Conservation (phyloP, 805 yeast genomes). For the Monosporozyma unispora region DNA sequence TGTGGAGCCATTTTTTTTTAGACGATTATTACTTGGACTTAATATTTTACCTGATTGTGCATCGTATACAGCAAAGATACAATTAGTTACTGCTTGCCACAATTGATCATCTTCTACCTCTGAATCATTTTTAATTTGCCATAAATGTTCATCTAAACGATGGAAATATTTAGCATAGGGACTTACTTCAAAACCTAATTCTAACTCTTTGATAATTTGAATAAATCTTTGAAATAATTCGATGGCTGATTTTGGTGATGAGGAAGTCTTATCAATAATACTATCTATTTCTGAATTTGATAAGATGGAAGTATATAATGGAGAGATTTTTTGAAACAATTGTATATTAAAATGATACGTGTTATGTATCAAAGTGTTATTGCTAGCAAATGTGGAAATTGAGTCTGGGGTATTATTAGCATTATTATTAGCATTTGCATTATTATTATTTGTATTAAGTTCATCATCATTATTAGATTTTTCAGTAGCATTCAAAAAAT, state of each 20-base stretch:
- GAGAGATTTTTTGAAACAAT: constrained; percentile 22
- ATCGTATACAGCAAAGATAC: constrained; percentile 22
- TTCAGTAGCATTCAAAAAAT: constrained; percentile 2
- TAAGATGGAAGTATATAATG: constrained; percentile 22
- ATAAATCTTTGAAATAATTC: constrained; percentile 29
- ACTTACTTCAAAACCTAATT: constrained; percentile 22
- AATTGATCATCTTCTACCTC: constrained; percentile 21
- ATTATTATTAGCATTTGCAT: background rate
- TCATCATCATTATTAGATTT: constrained; percentile 1
- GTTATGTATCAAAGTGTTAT: background rate
- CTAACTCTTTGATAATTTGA: constrained; percentile 29
- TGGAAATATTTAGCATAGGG: constrained; percentile 27
- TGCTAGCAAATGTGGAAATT: constrained; percentile 2
- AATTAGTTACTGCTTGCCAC: constrained; percentile 23
- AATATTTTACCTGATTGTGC: constrained; percentile 22
- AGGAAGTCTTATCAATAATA: constrained; percentile 23
- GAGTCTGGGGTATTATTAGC: constrained; percentile 3
- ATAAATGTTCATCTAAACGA: constrained; percentile 19
- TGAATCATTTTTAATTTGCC: constrained; percentile 24
- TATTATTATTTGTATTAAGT: background rate
- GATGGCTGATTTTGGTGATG: constrained; percentile 27
- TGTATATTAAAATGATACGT: constrained; percentile 11
- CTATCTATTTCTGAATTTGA: constrained; percentile 12
- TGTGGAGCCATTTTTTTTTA: background rate
- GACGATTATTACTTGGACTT: constrained; percentile 11